Evolutionary conservation across 2,329 filamentous ascomycete genomes (phyloP).

Genomic region (Neonectria punicea): DNA sequence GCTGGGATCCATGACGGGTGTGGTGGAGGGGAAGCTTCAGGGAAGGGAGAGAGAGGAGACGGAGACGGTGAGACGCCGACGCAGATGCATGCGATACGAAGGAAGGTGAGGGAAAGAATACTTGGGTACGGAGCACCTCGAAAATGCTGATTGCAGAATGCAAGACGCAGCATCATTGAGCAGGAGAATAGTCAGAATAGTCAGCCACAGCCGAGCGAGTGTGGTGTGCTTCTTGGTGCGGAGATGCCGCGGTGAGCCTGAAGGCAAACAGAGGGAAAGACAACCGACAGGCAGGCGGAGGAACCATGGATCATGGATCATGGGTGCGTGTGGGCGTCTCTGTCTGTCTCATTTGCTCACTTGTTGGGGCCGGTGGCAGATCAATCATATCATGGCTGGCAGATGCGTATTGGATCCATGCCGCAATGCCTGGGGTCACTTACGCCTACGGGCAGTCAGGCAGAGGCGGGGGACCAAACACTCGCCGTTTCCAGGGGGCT

Average conservation of each 20-base stretch:
- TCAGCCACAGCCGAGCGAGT: slow-evolving; percentile 31
- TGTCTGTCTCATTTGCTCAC: neutral
- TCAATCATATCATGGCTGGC: slow-evolving; percentile 23
- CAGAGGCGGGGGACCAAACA: neutral
- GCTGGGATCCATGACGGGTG: slow-evolving; percentile 33
- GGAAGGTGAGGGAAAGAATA: neutral
- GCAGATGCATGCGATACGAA: neutral
- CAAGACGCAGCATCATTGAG: slow-evolving; percentile 11
- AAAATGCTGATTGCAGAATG: slow-evolving; percentile 24
- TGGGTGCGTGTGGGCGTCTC: neutral
- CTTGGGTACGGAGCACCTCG: slow-evolving; percentile 6
- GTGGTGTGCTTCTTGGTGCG: neutral
- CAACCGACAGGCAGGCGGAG: too few relatives aligned
- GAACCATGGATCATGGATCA: neutral
- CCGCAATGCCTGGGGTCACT: neutral
- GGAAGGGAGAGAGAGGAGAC: slow-evolving; percentile 33
- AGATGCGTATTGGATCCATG: neutral
- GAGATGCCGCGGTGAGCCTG: slow-evolving; percentile 1
- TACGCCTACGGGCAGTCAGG: too few relatives aligned
- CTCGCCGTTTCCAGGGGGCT: neutral
- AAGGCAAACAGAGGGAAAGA: slow-evolving; percentile 15
- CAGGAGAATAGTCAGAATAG: slow-evolving; percentile 7
- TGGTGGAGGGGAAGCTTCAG: slow-evolving; percentile 31
- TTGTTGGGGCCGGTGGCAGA: neutral
- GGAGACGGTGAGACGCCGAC: slow-evolving; percentile 30